Evolutionary conservation across 1,139 yeast genomes (phyloP), one percentile per base, ranked within the genome.

Genomic region (Yamadazyma membranifaciens): DNA sequence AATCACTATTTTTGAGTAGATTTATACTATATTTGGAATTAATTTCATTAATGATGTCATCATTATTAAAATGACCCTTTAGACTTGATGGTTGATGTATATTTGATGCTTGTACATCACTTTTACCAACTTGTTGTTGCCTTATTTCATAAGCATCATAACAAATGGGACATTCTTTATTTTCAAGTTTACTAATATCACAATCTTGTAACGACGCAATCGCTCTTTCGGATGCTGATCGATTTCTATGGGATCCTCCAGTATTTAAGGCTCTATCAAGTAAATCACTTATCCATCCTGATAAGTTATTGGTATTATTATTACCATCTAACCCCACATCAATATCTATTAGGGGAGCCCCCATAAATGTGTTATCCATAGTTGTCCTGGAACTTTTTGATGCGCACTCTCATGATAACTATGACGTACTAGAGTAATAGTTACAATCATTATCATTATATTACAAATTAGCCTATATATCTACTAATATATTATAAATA

Each of bases 161-260:
- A 49, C 77, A 71, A 17, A 71, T 71, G 3, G 76, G 72, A 48
- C 77, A 71, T n/a, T 63, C 65, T 22, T 49, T 49, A 24, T 58
- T 60, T 3, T 48, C 47, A 12, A 63, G 38, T 3, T 42, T 47
- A 13, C 41, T 44, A 2, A 47, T n/a, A 14, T 57, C 59, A n/a
- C 67, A 60, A 16, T 54, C 57, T 33, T 51, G 49, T 33, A 71
- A 55, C 28, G 65, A 59, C 12, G 60, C 66, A 31, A 69, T 69
- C 16, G 74, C 75, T 33, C 67, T 73, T 14, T 63, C 67, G 1
- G 74, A 67, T 1, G 75, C 75, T 44, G 57, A 60, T 47, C 61
- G 62, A 38, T 51, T 51, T 39, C 48, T 51, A n/a, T 41, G 34
- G 16, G 59, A 46, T 10, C 63, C 44, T 0, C 72, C 71, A 24